Evolutionary conservation across 495 filamentous ascomycete genomes (phyloP).

Genomic region (Terfezia boudieri): DNA sequence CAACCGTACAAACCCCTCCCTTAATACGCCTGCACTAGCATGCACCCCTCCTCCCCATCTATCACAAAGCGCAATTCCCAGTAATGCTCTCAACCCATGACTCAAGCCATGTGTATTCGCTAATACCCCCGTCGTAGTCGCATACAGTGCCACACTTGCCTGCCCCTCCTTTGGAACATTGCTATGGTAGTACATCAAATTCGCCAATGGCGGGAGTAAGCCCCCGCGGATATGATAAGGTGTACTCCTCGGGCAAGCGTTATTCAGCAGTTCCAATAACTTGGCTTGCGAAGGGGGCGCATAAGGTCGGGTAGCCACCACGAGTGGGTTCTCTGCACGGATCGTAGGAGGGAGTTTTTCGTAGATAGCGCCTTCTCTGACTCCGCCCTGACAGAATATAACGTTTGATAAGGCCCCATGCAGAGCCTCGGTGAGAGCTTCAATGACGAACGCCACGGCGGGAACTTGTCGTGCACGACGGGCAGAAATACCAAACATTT

Average conservation of each 20-base stretch:
- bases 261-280: conserved; percentile 24
- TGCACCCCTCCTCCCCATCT: conserved; percentile 50
- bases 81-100: conserved; percentile 44
- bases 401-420: conserved; percentile 26
- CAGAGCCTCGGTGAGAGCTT: conserved; percentile 46
- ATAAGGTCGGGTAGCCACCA: conserved; percentile 32
- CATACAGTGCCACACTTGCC: conserved; percentile 46
- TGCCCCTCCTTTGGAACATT: conserved; percentile 29
- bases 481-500: conserved; percentile 66
- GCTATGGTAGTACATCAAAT: conserved; percentile 30
- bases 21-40: conserved; percentile 24
- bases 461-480: conserved; percentile 61
- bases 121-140: conserved; percentile 45
- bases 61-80: conserved; percentile 52
- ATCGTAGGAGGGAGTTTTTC: conserved; percentile 35
- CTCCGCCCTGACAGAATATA: conserved; percentile 64
- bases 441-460: conserved; percentile 58
- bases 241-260: conserved; percentile 22
- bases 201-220: conserved; percentile 29
- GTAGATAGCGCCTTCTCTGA: conserved; percentile 62
- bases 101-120: conserved; percentile 46
- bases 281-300: conserved; percentile 24
- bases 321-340: conserved; percentile 41
- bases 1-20: conserved; percentile 26
- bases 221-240: conserved; percentile 23